Conservation (phyloP, 1,284 basidiomycete species). For the Trichosporon sp. region DNA sequence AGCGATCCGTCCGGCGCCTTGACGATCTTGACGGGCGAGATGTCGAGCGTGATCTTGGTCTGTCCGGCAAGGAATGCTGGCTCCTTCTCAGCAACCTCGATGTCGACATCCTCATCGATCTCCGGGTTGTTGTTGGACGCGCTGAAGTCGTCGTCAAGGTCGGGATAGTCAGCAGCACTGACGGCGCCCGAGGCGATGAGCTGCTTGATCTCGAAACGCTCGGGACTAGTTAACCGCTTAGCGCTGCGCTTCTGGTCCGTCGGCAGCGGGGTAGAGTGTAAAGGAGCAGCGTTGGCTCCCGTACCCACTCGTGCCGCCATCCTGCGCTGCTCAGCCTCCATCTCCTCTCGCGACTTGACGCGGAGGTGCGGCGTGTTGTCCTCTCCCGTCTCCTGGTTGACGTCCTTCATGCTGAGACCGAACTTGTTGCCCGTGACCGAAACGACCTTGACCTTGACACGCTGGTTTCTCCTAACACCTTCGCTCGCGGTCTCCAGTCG, state of each 20-base stretch:
- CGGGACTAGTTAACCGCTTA: conserved; percentile 91
- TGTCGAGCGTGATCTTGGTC: conserved; percentile 89
- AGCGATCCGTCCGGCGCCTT: conserved; percentile 93
- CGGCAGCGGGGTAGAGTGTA: conserved; percentile 32
- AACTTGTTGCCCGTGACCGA: conserved; percentile 79
- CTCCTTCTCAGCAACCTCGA: conserved; percentile 96
- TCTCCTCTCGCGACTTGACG: conserved; percentile 88
- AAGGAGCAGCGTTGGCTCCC: conserved; percentile 59
- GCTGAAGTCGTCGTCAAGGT: conserved; percentile 86
- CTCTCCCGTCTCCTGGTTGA: conserved; percentile 84
- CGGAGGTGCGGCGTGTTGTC: conserved; percentile 87
- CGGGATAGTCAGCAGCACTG: conserved; percentile 91
- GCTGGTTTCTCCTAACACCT: conserved; percentile 77
- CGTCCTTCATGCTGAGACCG: conserved; percentile 95
- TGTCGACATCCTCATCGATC: conserved; percentile 93
- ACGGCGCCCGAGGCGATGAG: conserved; percentile 94
- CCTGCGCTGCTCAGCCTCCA: conserved; percentile 72
- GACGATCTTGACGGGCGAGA: conserved; percentile 96
- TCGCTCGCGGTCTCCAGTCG: conserved; percentile 86
- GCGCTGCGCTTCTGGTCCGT: conserved; percentile 70
- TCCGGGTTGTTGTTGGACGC: conserved; percentile 77
- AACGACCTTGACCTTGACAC: conserved; percentile 94
- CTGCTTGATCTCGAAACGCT: conserved; percentile 99
- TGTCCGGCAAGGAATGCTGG: conserved; percentile 95
- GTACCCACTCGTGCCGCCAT: conserved; percentile 68